These are phyloP conservation scores for Aegilops umbellulata DNA, from an alignment of 176 grass and related monocot genomes.

Conservation along the genomic window DNA sequence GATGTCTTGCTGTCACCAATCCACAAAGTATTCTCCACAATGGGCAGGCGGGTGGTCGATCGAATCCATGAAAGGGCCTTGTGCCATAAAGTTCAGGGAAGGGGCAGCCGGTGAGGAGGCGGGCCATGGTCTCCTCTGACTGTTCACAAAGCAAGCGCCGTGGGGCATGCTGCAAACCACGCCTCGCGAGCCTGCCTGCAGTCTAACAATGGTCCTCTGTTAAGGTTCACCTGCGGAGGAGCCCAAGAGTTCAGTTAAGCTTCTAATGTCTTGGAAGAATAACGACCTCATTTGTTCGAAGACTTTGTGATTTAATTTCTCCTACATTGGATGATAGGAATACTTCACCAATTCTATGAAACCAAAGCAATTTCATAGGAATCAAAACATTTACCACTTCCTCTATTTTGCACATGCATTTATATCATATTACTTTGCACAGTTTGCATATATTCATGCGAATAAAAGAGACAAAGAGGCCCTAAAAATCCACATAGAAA, in stretches of 20 bases:
- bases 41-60: neutral
- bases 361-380: neutral
- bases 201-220: too few species aligned
- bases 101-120: neutral
- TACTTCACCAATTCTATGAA: neutral
- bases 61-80: neutral
- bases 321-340: neutral
- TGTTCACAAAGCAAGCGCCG: neutral
- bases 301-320: neutral
- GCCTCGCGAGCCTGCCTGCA: too few species aligned
- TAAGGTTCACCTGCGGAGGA: neutral
- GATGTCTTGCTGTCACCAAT: neutral
- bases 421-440: neutral
- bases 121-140: neutral
- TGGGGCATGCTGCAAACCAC: neutral
- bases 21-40: neutral
- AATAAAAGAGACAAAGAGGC: neutral
- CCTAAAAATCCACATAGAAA: too few species aligned
- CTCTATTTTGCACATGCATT: neutral
- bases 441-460: neutral
- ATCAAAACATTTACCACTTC: neutral
- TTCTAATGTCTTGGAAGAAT: neutral
- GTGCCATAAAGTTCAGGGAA: neutral
- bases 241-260: neutral
- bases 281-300: neutral